Percentiles rank a stretch among this genome's conserved stretches.
phyloP scores from a whole-genome alignment of 2,329 filamentous ascomycete species.

The Calonectria pauciramosa region DNA sequence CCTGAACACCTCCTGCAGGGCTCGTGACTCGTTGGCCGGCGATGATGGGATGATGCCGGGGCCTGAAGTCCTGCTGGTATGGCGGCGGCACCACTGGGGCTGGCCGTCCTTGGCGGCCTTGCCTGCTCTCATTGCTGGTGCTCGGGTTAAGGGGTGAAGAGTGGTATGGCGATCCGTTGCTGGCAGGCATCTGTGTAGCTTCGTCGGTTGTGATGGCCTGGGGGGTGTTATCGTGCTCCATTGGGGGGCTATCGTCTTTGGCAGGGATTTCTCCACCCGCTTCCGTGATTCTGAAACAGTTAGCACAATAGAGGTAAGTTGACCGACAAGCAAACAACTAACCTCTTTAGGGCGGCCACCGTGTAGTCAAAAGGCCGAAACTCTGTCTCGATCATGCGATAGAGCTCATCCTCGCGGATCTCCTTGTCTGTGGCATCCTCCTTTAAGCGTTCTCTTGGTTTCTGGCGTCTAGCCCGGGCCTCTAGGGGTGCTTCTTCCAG shows the following conservation, averaged over 20 bases:
- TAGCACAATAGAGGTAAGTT: constrained; percentile 27
- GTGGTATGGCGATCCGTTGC: constrained; percentile 42
- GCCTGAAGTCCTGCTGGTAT: constrained; percentile 63
- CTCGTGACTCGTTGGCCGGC: constrained; percentile 79
- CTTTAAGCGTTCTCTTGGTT: constrained; percentile 90
- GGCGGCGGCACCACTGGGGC: constrained; percentile 61
- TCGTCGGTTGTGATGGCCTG: constrained; percentile 68
- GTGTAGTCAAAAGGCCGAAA: constrained; percentile 98
- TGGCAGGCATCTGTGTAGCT: constrained; percentile 56
- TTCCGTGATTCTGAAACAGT: constrained; percentile 55
- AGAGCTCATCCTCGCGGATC: constrained; percentile 93
- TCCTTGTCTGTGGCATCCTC: constrained; percentile 96
- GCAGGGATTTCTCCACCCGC: constrained; percentile 32
- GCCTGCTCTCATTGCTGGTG: constrained; percentile 44
- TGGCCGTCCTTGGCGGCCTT: constrained; percentile 43
- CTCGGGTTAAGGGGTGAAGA: constrained; percentile 44
- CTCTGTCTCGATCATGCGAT: constrained; percentile 92
- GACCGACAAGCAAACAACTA: constrained; percentile 47
- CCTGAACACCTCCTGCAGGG: constrained; percentile 87
- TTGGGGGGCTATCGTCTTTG: constrained; percentile 26
- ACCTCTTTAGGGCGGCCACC: constrained; percentile 82
- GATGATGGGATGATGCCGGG: constrained; percentile 63
- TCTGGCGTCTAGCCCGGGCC: constrained; percentile 91
- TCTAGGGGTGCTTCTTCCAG: constrained; percentile 96
- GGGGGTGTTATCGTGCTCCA: constrained; percentile 44